A percentile compares a stretch with the other conserved stretches of the same genome.
Conservation (phyloP, 768 basidiomycete species). For the Amanita pallidorosea region DNA sequence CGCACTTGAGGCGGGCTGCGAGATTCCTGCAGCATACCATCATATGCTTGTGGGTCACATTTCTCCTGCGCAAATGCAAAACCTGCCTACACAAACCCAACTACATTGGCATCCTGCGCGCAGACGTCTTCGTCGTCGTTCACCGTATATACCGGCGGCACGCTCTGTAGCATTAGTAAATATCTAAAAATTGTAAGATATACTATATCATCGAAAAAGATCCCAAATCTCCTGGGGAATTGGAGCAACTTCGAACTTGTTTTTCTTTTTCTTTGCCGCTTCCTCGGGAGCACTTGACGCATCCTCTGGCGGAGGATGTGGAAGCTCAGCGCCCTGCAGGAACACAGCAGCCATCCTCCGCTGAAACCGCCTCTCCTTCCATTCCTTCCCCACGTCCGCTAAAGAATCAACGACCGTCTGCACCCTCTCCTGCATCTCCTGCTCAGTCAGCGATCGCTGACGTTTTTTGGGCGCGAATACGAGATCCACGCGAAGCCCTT, state of each 20-base stretch:
- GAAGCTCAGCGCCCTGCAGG: conserved; percentile 23
- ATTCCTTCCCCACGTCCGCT: conserved; percentile 42
- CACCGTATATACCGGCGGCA: neutral
- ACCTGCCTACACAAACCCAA: neutral
- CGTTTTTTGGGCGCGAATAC: conserved; percentile 40
- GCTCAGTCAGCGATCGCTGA: conserved; percentile 14
- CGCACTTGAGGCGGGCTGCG: conserved; percentile 27
- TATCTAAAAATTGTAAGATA: neutral
- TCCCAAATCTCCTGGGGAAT: conserved; percentile 6
- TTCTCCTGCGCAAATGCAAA: neutral
- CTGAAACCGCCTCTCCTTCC: conserved; percentile 32
- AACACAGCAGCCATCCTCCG: conserved; percentile 28
- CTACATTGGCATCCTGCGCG: neutral
- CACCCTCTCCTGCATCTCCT: conserved; percentile 34
- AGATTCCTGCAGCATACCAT: conserved; percentile 27
- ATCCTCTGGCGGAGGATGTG: neutral
- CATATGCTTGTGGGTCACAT: conserved; percentile 26
- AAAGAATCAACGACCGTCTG: conserved; percentile 30
- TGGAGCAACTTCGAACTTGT: neutral
- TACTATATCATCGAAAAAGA: neutral
- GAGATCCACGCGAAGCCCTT: conserved; percentile 48
- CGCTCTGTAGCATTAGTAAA: neutral
- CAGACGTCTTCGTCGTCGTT: neutral
- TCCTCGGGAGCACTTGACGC: conserved; percentile 2
- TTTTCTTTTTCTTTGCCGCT: conserved; percentile 5